Conservation (phyloP, 495 filamentous ascomycete genomes). For the Daldinia grandis region DNA sequence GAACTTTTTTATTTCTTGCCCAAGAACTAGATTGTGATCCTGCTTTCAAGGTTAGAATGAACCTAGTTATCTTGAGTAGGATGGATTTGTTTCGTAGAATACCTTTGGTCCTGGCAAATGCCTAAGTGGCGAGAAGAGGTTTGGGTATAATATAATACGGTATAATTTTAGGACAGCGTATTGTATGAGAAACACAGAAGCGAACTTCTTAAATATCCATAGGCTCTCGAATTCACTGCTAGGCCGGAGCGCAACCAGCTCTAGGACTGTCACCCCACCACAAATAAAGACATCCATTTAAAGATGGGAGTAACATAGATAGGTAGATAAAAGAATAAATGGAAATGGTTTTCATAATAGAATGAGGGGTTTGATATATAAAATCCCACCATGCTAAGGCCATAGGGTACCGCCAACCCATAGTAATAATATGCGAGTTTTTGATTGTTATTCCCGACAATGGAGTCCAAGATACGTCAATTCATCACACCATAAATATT, state of each 20-base stretch:
- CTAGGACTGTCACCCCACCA: conserved; percentile 19
- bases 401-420: neutral
- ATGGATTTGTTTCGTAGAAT: neutral
- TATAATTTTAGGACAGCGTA: conserved; percentile 36
- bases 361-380: neutral
- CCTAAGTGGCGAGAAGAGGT: conserved; percentile 44
- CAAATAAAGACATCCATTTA: conserved; percentile 23
- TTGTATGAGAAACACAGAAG: conserved; percentile 22
- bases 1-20: conserved; percentile 38
- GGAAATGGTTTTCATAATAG: neutral
- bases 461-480: neutral
- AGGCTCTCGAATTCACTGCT: neutral
- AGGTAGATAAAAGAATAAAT: neutral
- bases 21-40: conserved; percentile 36
- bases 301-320: neutral
- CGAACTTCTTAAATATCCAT: conserved; percentile 7
- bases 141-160: conserved; percentile 38
- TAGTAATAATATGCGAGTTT: neutral
- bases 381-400: neutral
- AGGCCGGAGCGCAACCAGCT: conserved; percentile 17
- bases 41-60: conserved; percentile 3
- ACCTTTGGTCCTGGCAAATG: conserved; percentile 46
- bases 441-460: too few species aligned
- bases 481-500: too few species aligned
- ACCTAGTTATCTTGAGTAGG: neutral